Evolutionary conservation across 495 filamentous ascomycete genomes (phyloP).

Genomic region (Delitschia confertaspora): DNA sequence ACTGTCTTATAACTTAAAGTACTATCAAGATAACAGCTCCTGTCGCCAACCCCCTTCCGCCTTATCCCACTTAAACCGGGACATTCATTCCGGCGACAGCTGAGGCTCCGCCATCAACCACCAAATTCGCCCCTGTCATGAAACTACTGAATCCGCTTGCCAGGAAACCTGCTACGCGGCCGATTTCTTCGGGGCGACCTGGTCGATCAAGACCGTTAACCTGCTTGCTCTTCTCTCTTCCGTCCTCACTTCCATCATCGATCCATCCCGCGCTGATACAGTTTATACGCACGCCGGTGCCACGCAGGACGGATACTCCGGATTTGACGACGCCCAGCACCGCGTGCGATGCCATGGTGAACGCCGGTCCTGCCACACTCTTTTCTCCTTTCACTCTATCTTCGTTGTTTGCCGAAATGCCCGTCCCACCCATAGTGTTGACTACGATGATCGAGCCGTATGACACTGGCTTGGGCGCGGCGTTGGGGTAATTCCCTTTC

Average conservation of each 20-base stretch:
- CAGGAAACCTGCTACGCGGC: constrained; percentile 48
- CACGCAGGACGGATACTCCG: constrained; percentile 49
- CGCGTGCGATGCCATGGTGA: constrained; percentile 51
- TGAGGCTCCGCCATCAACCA: constrained; percentile 48
- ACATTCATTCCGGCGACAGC: constrained; percentile 35
- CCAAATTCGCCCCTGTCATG: constrained; percentile 46
- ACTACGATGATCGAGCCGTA: constrained; percentile 56
- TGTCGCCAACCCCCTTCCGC: background rate
- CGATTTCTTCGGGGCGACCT: constrained; percentile 48
- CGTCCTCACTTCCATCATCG: constrained; percentile 49
- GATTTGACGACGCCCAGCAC: constrained; percentile 50
- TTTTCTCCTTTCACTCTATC: background rate
- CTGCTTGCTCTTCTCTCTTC: constrained; percentile 38
- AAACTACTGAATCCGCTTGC: constrained; percentile 51
- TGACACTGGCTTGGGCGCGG: constrained; percentile 45
- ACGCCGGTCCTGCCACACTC: constrained; percentile 49
- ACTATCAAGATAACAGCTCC: too few relatives aligned
- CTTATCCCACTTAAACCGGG: constrained; percentile 23
- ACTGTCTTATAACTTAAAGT: too few relatives aligned
- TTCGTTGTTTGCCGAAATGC: constrained; percentile 32
- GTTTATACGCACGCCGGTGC: constrained; percentile 52
- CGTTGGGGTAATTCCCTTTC: constrained; percentile 49
- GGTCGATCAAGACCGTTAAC: constrained; percentile 43
- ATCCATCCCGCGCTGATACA: constrained; percentile 51
- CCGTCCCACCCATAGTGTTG: constrained; percentile 45